phyloP scores from a whole-genome alignment of 148 eudicot genomes.

The Chenopodium quinoa region DNA sequence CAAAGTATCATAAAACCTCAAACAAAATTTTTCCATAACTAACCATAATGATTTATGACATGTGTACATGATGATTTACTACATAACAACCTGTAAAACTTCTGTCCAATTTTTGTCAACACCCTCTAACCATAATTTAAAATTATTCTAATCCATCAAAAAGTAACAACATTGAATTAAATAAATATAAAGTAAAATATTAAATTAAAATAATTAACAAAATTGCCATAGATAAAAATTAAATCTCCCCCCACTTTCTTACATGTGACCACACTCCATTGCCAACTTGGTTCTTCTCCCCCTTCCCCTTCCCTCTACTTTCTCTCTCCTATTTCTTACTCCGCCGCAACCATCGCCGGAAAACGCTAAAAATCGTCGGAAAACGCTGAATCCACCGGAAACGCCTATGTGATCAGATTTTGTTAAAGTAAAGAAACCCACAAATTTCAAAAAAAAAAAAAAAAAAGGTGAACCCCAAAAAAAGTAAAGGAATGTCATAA shows the following conservation, averaged over 20 bases:
- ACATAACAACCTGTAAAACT: constrained; percentile 21
- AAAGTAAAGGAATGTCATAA: not conserved
- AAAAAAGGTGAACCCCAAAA: not conserved
- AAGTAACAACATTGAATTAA: not conserved
- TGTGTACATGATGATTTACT: constrained; percentile 20
- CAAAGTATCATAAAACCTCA: not conserved
- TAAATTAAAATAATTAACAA: not conserved
- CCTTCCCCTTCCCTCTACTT: not conserved
- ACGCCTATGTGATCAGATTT: not conserved
- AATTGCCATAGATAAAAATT: not conserved
- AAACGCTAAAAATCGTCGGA: no score
- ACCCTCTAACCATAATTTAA: not conserved
- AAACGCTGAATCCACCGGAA: no score
- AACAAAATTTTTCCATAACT: constrained; percentile 9
- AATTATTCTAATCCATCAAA: not conserved
- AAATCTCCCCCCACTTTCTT: constrained; percentile 13
- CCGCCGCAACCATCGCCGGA: not conserved
- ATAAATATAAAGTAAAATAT: no score
- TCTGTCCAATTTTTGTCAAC: constrained; percentile 20
- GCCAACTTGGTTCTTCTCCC: constrained; percentile 22
- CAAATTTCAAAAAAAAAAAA: no score
- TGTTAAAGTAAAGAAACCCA: not conserved
- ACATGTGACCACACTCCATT: constrained; percentile 18
- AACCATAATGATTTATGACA: constrained; percentile 15
- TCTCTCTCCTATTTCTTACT: not conserved